Conservation (phyloP, 2,329 filamentous ascomycete genomes). For the Paracorniculantispora psalliotae region DNA sequence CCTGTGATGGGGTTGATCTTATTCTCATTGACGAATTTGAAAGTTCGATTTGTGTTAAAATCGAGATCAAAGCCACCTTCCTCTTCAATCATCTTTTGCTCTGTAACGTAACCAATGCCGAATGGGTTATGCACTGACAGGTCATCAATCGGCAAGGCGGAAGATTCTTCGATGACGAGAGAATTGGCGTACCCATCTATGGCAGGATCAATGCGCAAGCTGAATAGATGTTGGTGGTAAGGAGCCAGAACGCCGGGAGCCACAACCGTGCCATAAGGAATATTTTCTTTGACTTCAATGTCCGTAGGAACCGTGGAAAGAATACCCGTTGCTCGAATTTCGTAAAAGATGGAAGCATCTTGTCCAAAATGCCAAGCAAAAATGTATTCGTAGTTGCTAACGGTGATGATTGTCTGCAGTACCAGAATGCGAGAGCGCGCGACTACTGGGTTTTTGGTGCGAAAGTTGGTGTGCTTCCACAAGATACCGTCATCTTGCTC, state of each 20-base stretch:
- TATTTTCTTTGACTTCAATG: constrained; percentile 46
- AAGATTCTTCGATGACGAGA: constrained; percentile 35
- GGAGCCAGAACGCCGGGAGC: constrained; percentile 57
- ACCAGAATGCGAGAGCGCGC: constrained; percentile 52
- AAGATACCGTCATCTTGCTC: constrained; percentile 46
- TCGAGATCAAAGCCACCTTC: constrained; percentile 47
- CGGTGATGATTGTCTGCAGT: constrained; percentile 57
- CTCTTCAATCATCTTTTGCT: constrained; percentile 36
- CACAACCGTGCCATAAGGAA: constrained; percentile 56
- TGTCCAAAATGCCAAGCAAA: constrained; percentile 46
- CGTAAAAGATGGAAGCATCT: constrained; percentile 38
- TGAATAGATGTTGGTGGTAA: constrained; percentile 66
- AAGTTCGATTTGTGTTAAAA: constrained; percentile 41
- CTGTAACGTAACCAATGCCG: constrained; percentile 41
- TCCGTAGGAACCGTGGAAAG: constrained; percentile 40
- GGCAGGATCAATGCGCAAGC: constrained; percentile 59
- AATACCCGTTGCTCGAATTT: constrained; percentile 40
- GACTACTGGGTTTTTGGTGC: constrained; percentile 51
- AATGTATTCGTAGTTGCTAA: constrained; percentile 58
- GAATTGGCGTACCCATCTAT: constrained; percentile 57
- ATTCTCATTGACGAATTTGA: constrained; percentile 45
- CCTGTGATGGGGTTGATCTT: constrained; percentile 37
- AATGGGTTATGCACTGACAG: constrained; percentile 46
- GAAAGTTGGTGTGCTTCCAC: constrained; percentile 60
- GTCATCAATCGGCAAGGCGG: constrained; percentile 36